Evolutionary conservation across 495 filamentous ascomycete species (phyloP), one percentile per base, ranked within the genome.

Genomic region (Chaetomium fimeti): DNA sequence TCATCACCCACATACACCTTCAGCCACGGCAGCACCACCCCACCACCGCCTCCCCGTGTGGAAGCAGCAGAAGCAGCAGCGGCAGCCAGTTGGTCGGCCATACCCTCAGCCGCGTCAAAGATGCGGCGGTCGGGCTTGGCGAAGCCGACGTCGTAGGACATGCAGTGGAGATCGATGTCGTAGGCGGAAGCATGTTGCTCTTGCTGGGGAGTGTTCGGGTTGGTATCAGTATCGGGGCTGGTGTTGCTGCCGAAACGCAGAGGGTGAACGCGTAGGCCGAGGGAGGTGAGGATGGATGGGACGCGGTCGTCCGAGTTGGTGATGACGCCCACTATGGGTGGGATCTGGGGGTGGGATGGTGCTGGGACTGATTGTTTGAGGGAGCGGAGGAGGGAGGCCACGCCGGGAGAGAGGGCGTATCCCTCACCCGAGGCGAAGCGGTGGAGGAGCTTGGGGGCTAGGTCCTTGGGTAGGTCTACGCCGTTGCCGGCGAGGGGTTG

Each of bases 261-360:
- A 0, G 69, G 69, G 12, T 82, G 82, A 2, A 91, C 83, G 8
- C 65, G 68, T 24, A 93, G 62, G 0, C 88, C 88, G 18, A 93
- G 70, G 9, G 83, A 84, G 20, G 79, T 74, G 13, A 93, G 70
- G 12, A 93, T 81, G 15, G 71, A 70, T 9, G 83, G 79, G 1
- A 92, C 84, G 0, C 91, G 82, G 68, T 89, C 85, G 70, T 94
- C 90, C 1, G 90, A 92, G 72, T 93, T 94, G 24, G 88, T 89
- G 55, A 93, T 77, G 18, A 92, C 78, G 5, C 91, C 91, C 0
- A 90, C 68, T 11, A 87, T 66, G 2, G 38, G 22, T n/a, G 12
- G n/a, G 22, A 7, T 11, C 2, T 27, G 40, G 8, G 32, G 1
- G 3, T 5, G 32, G 32, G 32, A 9, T 36, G 32, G 3, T 36